These are phyloP conservation scores for Pyrenochaeta sp. DNA, from an alignment of 2,329 filamentous ascomycete genomes.

Conservation along the genomic window DNA sequence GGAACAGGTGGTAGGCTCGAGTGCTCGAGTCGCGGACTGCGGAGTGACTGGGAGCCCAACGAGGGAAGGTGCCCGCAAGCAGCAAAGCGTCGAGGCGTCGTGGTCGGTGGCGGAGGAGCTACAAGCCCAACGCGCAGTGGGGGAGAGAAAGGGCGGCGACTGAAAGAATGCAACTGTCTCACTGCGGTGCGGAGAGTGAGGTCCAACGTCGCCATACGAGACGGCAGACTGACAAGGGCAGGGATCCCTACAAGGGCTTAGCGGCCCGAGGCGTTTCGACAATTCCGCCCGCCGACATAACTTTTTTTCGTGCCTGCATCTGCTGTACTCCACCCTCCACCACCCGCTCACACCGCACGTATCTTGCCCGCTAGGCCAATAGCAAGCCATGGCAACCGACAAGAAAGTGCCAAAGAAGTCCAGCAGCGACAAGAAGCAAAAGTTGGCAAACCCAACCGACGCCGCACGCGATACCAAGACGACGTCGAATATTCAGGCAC, in stretches of 20 bases:
- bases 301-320: slow-evolving; percentile 30
- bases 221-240: slow-evolving; percentile 22
- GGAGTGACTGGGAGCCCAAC: slow-evolving; percentile 10
- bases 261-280: slow-evolving; percentile 19
- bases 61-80: slow-evolving; percentile 10
- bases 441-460: not conserved
- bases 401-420: slow-evolving; percentile 27
- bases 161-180: slow-evolving; percentile 15
- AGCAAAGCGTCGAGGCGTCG: not conserved
- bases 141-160: slow-evolving; percentile 10
- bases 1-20: slow-evolving; percentile 20
- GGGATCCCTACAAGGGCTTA: slow-evolving; percentile 22
- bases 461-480: slow-evolving; percentile 11
- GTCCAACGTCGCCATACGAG: slow-evolving; percentile 31
- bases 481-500: slow-evolving; percentile 13
- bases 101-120: not conserved
- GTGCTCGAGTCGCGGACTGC: slow-evolving; percentile 23
- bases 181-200: slow-evolving; percentile 23
- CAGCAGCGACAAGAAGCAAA: slow-evolving; percentile 29
- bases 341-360: slow-evolving; percentile 1
- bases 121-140: slow-evolving; percentile 6
- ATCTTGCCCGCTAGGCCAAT: slow-evolving; percentile 10
- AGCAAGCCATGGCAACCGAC: slow-evolving; percentile 34
- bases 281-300: slow-evolving; percentile 21
- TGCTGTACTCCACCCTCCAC: slow-evolving; percentile 9